A percentile compares a stretch with the other conserved stretches of the same genome.
These are phyloP conservation scores for Moelleriella libera DNA, from an alignment of 2,329 filamentous ascomycete species.

Conservation along the genomic window DNA sequence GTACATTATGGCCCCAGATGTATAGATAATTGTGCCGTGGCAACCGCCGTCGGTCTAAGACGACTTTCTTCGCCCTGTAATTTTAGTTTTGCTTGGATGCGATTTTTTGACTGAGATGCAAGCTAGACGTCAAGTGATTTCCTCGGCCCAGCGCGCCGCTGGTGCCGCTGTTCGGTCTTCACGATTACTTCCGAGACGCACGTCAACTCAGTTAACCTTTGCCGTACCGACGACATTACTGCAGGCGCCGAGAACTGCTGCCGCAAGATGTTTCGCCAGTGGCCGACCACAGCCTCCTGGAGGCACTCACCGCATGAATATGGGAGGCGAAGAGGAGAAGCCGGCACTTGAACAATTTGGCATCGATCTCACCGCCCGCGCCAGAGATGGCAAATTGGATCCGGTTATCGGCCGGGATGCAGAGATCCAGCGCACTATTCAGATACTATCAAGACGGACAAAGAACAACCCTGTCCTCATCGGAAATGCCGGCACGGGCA, in stretches of 20 bases:
- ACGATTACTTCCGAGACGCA: conserved; percentile 13
- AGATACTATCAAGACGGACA: conserved; percentile 80
- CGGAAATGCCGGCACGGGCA: conserved; percentile 79
- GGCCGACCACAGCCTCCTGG: conserved; percentile 76
- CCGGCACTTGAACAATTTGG: conserved; percentile 83
- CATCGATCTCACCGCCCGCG: conserved; percentile 74
- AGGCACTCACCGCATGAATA: conserved; percentile 86
- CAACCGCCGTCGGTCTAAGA: not conserved
- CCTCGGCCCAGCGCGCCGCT: conserved; percentile 22
- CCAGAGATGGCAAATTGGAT: conserved; percentile 80
- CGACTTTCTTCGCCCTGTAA: not conserved
- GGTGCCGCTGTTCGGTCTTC: conserved; percentile 15
- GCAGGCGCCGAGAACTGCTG: conserved; percentile 22
- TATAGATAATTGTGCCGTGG: not conserved
- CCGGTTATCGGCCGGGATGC: conserved; percentile 87
- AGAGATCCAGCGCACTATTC: conserved; percentile 89
- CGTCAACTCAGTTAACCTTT: conserved; percentile 9
- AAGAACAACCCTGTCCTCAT: conserved; percentile 97
- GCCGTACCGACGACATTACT: conserved; percentile 5
- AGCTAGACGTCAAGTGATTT: conserved; percentile 24
- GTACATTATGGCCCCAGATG: conserved; percentile 5
- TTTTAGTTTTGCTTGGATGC: not conserved
- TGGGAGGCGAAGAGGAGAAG: conserved; percentile 65
- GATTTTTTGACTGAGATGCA: conserved; percentile 17
- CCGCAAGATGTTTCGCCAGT: conserved; percentile 45